Evolutionary conservation across 805 yeast genomes (phyloP), one percentile per base, ranked within the genome.

Genomic region (Saturnispora halmiae): DNA sequence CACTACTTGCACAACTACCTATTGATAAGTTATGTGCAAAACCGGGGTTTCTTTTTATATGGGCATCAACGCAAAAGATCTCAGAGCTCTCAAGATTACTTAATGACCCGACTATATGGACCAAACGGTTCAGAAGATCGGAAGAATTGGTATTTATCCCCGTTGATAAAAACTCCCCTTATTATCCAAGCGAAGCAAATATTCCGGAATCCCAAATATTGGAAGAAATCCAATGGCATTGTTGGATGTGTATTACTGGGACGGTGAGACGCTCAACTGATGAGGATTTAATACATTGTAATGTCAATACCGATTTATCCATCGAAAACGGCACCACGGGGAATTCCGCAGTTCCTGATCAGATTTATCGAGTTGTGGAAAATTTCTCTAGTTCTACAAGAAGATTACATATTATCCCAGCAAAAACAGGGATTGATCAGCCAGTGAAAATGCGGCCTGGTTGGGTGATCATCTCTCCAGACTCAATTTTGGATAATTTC

Each of bases 161-260:
- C 2, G 69, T 74, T n/a, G 75, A 77, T 46, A 71, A 71, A 44
- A 59, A 71, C 22, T 79, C 92, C 0, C 76, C 77, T 1, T 77
- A 74, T 53, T 78, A 74, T 47, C 92, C 92, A 1, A 67, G 69
- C 2, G 72, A 73, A 30, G 69, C 70, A 7, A 48, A 51, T 16
- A 54, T 60, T 28, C 60, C 63, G 2, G 70, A 70, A 42, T 73
- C 70, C 14, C 66, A 66, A 26, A 55, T 83, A 20, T 68, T 83
- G 41, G 77, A 75, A 45, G 75, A 79, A 44, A 77, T 82, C 59
- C 92, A 82, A 61, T 88, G 96, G 95, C 96, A 90, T 61, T 88
- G 96, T 53, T 82, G 95, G 83, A 87, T 88, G 96, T 90, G 96
- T 51, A 82, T 88, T 40, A 88, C 95, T 2, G 96, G 96, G 2